Conservation (phyloP, 75 land plant species). For the Picea sitchensis region DNA sequence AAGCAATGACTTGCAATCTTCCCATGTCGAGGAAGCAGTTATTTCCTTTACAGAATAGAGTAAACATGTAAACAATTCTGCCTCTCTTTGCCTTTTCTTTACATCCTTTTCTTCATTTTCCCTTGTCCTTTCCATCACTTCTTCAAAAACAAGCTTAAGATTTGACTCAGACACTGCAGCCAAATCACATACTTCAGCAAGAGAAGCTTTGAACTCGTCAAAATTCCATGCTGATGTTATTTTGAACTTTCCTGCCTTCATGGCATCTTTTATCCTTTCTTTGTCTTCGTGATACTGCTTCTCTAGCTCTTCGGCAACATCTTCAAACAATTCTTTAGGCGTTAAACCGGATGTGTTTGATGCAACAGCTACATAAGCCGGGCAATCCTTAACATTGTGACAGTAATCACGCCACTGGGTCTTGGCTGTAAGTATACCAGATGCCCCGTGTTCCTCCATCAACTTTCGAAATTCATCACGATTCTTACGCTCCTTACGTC, state of each 20-base stretch:
- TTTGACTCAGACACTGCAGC: conserved; percentile 65
- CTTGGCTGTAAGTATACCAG: conserved; percentile 45
- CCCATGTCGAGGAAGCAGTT: conserved; percentile 74
- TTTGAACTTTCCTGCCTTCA: conserved; percentile 69
- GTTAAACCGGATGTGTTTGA: conserved; percentile 85
- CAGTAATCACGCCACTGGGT: conserved; percentile 86
- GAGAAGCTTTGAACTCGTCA: conserved; percentile 74
- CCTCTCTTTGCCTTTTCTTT: conserved; percentile 76
- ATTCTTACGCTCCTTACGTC: not conserved
- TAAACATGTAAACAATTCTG: conserved; percentile 66
- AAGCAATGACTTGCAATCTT: conserved; percentile 57
- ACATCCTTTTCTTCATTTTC: conserved; percentile 98
- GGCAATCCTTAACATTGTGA: conserved; percentile 62
- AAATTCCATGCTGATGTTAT: conserved; percentile 56
- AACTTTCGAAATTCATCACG: too few species aligned
- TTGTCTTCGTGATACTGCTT: conserved; percentile 90
- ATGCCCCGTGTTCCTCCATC: too few species aligned
- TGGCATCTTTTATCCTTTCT: conserved; percentile 66
- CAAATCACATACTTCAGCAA: conserved; percentile 47
- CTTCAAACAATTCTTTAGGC: conserved; percentile 93
- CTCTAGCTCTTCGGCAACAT: conserved; percentile 74
- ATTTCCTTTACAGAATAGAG: conserved; percentile 70
- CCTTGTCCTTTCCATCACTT: conserved; percentile 65
- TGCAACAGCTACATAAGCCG: conserved; percentile 64
- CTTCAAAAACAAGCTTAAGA: conserved; percentile 87